Percentiles rank a stretch among this genome's conserved stretches.
phyloP scores from a whole-genome alignment of 2,329 filamentous ascomycete genomes.

The Aspergillus sclerotialis region DNA sequence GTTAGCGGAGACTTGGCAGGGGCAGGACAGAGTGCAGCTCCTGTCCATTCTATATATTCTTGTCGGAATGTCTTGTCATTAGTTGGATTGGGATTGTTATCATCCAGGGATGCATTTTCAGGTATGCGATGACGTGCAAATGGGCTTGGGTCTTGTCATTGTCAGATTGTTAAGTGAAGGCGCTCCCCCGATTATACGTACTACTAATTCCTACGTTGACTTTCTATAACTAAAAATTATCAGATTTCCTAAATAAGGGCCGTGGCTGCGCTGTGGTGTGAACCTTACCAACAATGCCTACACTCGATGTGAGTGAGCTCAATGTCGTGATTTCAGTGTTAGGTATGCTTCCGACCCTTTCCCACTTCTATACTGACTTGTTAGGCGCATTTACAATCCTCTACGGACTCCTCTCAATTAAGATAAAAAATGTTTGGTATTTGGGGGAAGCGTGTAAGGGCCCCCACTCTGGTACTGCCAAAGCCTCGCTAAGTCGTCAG shows the following conservation, averaged over 20 bases:
- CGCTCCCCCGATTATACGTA: neutral
- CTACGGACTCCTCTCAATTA: conserved; percentile 28
- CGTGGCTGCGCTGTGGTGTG: neutral
- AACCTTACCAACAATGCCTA: no score
- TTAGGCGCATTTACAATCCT: conserved; percentile 26
- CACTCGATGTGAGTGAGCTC: conserved; percentile 1
- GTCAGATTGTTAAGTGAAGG: neutral
- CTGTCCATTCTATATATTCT: neutral
- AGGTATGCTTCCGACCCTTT: neutral
- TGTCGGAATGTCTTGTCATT: neutral
- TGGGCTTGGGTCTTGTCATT: neutral
- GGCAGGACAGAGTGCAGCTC: neutral
- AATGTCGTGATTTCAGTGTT: conserved; percentile 1
- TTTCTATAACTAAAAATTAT: no score
- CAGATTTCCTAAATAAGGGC: conserved; percentile 12
- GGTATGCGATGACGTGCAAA: conserved; percentile 14
- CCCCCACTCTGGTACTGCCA: neutral
- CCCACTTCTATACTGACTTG: conserved; percentile 3
- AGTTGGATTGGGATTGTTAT: neutral
- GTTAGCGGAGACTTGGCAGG: neutral
- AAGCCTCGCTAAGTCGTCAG: conserved; percentile 23
- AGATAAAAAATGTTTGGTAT: conserved; percentile 33
- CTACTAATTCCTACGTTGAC: conserved; percentile 23
- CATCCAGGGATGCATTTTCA: conserved; percentile 15
- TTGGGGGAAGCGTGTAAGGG: conserved; percentile 33